Evolutionary conservation across 1,139 yeast species (phyloP).

Genomic region (Diutina siamensis): DNA sequence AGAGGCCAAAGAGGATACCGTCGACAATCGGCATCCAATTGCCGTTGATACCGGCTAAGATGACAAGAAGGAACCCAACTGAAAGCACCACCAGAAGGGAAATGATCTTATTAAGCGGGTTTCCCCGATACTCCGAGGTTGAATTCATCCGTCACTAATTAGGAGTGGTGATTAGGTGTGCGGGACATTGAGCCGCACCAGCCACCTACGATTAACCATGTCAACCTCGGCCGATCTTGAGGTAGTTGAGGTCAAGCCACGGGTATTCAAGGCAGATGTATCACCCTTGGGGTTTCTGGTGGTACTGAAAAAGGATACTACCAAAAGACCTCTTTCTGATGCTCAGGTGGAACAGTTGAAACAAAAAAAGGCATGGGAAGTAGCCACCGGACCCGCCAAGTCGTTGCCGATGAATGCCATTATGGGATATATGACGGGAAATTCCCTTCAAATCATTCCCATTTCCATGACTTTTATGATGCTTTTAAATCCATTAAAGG

Average conservation of each 20-base stretch:
- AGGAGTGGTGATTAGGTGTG: too few species aligned
- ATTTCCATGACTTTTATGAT: conserved; percentile 85
- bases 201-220: too few species aligned
- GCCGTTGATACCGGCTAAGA: conserved; percentile 65
- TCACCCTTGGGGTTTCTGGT: conserved; percentile 10
- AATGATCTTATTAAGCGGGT: conserved; percentile 65
- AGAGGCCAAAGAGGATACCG: conserved; percentile 41
- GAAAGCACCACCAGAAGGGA: conserved; percentile 65
- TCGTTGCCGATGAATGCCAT: conserved; percentile 77
- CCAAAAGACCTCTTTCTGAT: conserved; percentile 7
- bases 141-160: too few species aligned
- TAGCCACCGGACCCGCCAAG: conserved; percentile 77
- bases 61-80: conserved; percentile 64
- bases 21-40: conserved; percentile 70
- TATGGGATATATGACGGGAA: conserved; percentile 93
- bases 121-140: conserved; percentile 11
- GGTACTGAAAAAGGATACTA: conserved; percentile 5
- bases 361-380: conserved; percentile 71
- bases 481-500: conserved; percentile 65
- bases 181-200: neutral
- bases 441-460: conserved; percentile 79
- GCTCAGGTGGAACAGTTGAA: conserved; percentile 29
- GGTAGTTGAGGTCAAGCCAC: neutral
- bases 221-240: too few species aligned
- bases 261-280: neutral